Evolutionary conservation across 805 yeast genomes (phyloP).

Genomic region (Yarrowia bubula): DNA sequence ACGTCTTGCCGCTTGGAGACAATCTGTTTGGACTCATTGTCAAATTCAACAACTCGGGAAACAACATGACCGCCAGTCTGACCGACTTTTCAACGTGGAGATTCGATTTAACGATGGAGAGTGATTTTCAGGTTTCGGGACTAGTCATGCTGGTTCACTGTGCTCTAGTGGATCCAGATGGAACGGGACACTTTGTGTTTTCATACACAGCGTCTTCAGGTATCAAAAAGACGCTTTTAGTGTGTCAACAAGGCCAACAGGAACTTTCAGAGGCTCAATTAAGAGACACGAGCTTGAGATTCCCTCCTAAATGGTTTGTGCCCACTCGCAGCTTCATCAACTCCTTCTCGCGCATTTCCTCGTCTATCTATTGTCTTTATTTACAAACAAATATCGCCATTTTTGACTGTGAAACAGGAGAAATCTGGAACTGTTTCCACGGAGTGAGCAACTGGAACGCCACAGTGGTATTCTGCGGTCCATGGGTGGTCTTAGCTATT

Average conservation of each 20-base stretch:
- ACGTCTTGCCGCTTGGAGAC: background rate
- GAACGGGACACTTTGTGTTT: conserved; percentile 12
- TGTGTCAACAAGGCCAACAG: conserved; percentile 3
- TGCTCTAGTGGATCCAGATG: conserved; percentile 15
- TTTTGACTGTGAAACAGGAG: conserved; percentile 16
- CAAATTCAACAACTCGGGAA: conserved; percentile 21
- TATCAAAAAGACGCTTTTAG: background rate
- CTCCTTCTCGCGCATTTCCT: conserved; percentile 5
- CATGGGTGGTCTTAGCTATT: conserved; percentile 20
- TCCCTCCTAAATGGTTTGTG: conserved; percentile 16
- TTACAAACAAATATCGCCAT: conserved; percentile 18
- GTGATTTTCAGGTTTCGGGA: conserved; percentile 3
- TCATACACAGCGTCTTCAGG: background rate
- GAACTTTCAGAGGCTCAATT: background rate
- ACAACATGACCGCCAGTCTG: conserved; percentile 14
- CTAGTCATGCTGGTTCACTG: conserved; percentile 13
- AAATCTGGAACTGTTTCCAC: conserved; percentile 24
- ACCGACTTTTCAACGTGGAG: conserved; percentile 17
- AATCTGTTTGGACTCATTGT: background rate
- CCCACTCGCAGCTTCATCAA: conserved; percentile 15
- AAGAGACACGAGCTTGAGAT: background rate
- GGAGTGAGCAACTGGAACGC: conserved; percentile 24
- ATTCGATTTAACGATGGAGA: conserved; percentile 1
- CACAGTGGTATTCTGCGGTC: conserved; percentile 9
- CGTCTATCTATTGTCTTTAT: background rate